Conservation (phyloP, 2,329 filamentous ascomycete species). For the Fusarium sp. region DNA sequence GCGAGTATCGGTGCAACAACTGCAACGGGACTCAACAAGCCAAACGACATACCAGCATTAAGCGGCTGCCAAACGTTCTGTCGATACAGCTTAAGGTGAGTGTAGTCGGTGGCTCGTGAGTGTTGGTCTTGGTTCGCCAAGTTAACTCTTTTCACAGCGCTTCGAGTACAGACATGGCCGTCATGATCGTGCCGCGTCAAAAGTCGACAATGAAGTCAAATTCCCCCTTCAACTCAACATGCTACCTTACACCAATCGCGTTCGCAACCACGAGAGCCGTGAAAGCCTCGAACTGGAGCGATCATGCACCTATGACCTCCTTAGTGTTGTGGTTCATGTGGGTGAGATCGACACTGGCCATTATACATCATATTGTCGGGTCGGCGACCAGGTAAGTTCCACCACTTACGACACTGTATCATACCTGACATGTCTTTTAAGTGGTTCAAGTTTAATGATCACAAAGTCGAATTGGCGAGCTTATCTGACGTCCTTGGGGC, state of each 20-base stretch:
- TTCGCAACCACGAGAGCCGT: constrained; percentile 59
- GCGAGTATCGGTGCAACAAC: constrained; percentile 86
- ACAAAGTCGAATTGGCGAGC: constrained; percentile 84
- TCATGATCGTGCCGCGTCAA: constrained; percentile 77
- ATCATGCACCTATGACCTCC: constrained; percentile 83
- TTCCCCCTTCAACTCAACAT: constrained; percentile 91
- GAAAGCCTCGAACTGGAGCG: constrained; percentile 67
- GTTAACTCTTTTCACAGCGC: constrained; percentile 50
- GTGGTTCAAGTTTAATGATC: constrained; percentile 98
- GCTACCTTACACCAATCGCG: constrained; percentile 84
- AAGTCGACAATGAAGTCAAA: constrained; percentile 86
- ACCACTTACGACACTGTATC: neutral
- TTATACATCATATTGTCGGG: constrained; percentile 88
- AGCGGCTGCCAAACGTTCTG: constrained; percentile 85
- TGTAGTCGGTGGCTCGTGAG: neutral
- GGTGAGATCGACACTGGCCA: constrained; percentile 93
- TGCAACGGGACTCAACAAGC: constrained; percentile 83
- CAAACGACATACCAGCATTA: constrained; percentile 84
- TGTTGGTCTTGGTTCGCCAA: neutral
- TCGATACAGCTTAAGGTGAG: constrained; percentile 91
- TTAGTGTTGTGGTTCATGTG: constrained; percentile 91
- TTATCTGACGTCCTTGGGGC: constrained; percentile 86
- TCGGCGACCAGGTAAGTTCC: constrained; percentile 70
- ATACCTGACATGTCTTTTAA: constrained; percentile 49
- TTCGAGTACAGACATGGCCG: constrained; percentile 78